phyloP scores from a whole-genome alignment of 2,329 filamentous ascomycete species.

The Penicillium sp. region DNA sequence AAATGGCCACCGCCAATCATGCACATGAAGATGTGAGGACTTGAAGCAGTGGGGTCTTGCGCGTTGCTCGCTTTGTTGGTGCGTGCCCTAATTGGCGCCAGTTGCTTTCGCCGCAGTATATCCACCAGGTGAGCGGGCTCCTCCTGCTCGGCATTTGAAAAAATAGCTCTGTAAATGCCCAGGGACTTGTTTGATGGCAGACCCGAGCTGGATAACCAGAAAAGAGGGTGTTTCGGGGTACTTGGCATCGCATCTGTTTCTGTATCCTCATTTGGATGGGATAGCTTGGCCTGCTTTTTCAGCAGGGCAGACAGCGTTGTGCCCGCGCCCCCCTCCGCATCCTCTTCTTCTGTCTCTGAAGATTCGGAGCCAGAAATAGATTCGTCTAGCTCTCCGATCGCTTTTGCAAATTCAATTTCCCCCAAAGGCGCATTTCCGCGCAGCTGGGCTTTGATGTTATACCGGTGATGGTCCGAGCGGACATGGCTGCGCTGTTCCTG shows the following conservation, averaged over 20 bases:
- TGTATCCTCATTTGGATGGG: slow-evolving; percentile 49
- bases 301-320: slow-evolving; percentile 69
- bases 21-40: slow-evolving; percentile 89
- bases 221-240: slow-evolving; percentile 67
- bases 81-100: slow-evolving; percentile 58
- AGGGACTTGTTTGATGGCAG: slow-evolving; percentile 77
- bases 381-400: slow-evolving; percentile 84
- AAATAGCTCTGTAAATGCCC: slow-evolving; percentile 80
- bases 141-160: slow-evolving; percentile 70
- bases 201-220: slow-evolving; percentile 80
- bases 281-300: slow-evolving; percentile 77
- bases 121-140: slow-evolving; percentile 63
- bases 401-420: slow-evolving; percentile 80
- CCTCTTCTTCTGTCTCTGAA: slow-evolving; percentile 67
- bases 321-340: slow-evolving; percentile 43
- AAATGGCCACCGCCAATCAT: slow-evolving; percentile 99
- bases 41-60: slow-evolving; percentile 50
- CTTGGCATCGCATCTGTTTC: slow-evolving; percentile 48
- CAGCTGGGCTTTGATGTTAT: slow-evolving; percentile 91
- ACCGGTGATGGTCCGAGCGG: slow-evolving; percentile 86
- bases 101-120: slow-evolving; percentile 72
- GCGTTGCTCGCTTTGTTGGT: slow-evolving; percentile 37
- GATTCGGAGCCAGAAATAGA: slow-evolving; percentile 79
- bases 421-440: slow-evolving; percentile 69
- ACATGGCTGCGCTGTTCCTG: slow-evolving; percentile 82